Base-by-base conservation (phyloP, 2,329 filamentous ascomycete genomes). In the Pyrenophora tritici-repentis region DNA sequence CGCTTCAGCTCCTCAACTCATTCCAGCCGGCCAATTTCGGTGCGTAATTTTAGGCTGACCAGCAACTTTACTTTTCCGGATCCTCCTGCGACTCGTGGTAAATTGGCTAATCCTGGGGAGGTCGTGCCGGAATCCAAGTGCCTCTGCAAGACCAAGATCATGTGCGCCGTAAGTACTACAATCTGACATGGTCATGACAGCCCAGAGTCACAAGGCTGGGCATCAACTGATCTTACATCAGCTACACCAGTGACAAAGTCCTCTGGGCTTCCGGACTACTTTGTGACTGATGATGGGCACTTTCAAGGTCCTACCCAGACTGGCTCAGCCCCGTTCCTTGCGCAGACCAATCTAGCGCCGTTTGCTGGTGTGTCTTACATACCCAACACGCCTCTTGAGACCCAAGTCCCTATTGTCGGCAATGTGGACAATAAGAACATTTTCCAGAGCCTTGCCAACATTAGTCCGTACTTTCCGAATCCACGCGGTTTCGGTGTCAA, bases 361-460 rank as follows among this genome's bases (percentile, higher is more conserved):
- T 87, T 88, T 56, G 69, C 75, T 14, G 70, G 74, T 12, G 79
- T 84, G 7, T 82, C 84, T 4, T 90, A 85, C 66, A 83, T 86
- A 26, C 85, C 87, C 12, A 89, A 89, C 63, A 76, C 81, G 41
- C 88, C 88, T 41, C 76, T 91, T 49, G 86, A 90, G 75, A 91
- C 88, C 1, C 82, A 84, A 31, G 78, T 87, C 16, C 86, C 88
- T 0, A 87, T 91, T 42, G 67, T 79, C 44, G 86, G 86, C 20
- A 79, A 79, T 40, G 71, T 73, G 2, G 74, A 81, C 22, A 82
- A 86, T 63, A 75, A 80, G 58, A 88, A 83, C 72, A 88, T 91
- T 61, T 91, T 90, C 72, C 79, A 85, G 55, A 77, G 86, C 65
- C 86, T 89, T 79, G 89, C 86, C 5, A 82, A 86, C 55, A 72